Evolutionary conservation across 306 rosid genomes (phyloP), one percentile per base, ranked within the genome.

Genomic region (Quercus aquifolioides): DNA sequence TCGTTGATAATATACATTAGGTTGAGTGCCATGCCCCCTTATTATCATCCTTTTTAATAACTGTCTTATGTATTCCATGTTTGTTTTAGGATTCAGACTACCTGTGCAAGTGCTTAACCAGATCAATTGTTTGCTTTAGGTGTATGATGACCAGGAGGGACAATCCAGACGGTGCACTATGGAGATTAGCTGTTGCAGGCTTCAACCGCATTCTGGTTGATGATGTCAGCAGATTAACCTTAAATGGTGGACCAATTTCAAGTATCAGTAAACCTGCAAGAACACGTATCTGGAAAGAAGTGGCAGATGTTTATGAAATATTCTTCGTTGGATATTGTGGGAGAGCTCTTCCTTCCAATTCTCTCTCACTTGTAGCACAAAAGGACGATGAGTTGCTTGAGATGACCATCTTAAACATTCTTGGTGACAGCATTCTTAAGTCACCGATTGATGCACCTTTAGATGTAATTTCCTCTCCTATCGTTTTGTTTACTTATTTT

Each of bases 81-180:
- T 69, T 76, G 59, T 68, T 43, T 21, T 43, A 46, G 71, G 65
- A 70, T 57, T 23, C n/a, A 31, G 28, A 31, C 57, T 56, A 76
- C 57, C 14, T 75, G 23, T 63, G 54, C 43, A 69, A 60, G 63
- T 58, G 78, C 75, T 77, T 73, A 78, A 79, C 75, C 38, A 49
- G 57, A 18, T 74, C 71, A 28, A 74, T 74, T 74, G 72, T 59
- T 55, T 55, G 69, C 78, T 77, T 78, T 83, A 95, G 99, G 88
- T 95, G 97, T 80, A 92, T 95, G 99, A 95, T 90, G 54, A 95
- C 97, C 80, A 90, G 99, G 89, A 90, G 99, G 85, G 99, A 95
- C 71, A 87, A 88, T 84, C 95, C 97, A 52, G 92, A 92, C 76
- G 77, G 92, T 85, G 84, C 92, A 80, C 92, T 95, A 77, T 95